Conservation (phyloP, 2,329 filamentous ascomycete species). For the Parasarocladium wereldwijsianum region DNA sequence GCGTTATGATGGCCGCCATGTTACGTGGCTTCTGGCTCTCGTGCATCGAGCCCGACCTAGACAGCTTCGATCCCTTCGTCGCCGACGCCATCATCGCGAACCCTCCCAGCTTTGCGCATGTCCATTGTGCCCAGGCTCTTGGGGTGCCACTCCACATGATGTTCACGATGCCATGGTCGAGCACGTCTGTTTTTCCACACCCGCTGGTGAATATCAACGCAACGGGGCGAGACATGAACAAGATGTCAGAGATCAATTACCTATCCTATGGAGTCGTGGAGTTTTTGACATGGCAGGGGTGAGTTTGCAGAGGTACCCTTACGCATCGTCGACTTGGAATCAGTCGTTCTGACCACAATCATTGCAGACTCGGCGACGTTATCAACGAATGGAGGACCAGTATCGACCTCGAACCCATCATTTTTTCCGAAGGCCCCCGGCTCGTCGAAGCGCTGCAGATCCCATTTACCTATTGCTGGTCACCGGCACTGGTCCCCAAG, state of each 20-base stretch:
- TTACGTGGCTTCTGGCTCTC: conserved; percentile 11
- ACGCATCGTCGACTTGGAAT: too few species aligned
- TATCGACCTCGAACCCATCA: conserved; percentile 51
- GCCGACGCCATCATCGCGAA: conserved; percentile 36
- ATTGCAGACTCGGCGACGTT: conserved; percentile 44
- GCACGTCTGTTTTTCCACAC: conserved; percentile 58
- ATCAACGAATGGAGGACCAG: conserved; percentile 31
- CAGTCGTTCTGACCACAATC: not conserved
- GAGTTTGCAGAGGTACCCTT: too few species aligned
- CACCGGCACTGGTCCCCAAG: conserved; percentile 49
- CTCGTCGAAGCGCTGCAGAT: conserved; percentile 52
- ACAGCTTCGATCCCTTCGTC: conserved; percentile 22
- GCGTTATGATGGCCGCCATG: conserved; percentile 12
- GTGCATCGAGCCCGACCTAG: conserved; percentile 4
- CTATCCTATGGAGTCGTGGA: conserved; percentile 59
- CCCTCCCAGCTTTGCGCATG: conserved; percentile 31
- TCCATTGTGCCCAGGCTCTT: conserved; percentile 30
- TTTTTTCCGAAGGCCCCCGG: conserved; percentile 55
- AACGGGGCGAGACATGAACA: conserved; percentile 28
- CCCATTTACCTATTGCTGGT: conserved; percentile 71
- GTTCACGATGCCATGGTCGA: conserved; percentile 58
- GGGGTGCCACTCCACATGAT: conserved; percentile 30
- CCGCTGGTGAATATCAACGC: conserved; percentile 57
- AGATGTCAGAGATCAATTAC: conserved; percentile 46
- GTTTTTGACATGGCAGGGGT: conserved; percentile 64